Conservation (phyloP, 352 stramenopile genomes). For the Phytophthora podocarpi region DNA sequence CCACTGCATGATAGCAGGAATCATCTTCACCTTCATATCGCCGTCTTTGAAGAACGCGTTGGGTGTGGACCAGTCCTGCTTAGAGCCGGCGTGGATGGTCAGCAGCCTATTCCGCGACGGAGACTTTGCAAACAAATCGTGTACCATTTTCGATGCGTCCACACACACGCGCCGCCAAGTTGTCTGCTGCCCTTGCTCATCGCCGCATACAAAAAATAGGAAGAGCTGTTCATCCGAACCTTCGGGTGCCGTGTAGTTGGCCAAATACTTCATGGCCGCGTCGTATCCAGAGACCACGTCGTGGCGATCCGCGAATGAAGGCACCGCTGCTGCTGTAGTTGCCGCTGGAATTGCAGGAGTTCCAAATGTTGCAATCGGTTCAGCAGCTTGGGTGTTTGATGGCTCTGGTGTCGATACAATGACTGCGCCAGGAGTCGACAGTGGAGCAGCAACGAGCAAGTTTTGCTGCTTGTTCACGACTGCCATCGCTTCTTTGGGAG, state of each 20-base stretch:
- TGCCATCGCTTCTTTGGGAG: not conserved
- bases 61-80: slow-evolving; percentile 56
- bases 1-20: slow-evolving; percentile 75
- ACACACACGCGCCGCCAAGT: slow-evolving; percentile 56
- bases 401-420: not conserved
- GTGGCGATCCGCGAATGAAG: slow-evolving; percentile 46
- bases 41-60: slow-evolving; percentile 69
- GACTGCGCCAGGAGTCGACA: slow-evolving; percentile 15
- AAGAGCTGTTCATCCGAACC: slow-evolving; percentile 56
- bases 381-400: not conserved
- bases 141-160: slow-evolving; percentile 50
- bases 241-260: slow-evolving; percentile 39
- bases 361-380: not conserved
- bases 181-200: slow-evolving; percentile 48
- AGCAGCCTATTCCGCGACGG: slow-evolving; percentile 50
- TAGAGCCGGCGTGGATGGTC: slow-evolving; percentile 62
- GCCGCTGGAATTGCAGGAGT: not conserved
- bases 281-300: slow-evolving; percentile 55
- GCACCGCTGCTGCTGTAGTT: not conserved
- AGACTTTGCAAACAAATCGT: slow-evolving; percentile 64
- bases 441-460: slow-evolving; percentile 2
- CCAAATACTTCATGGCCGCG: slow-evolving; percentile 53
- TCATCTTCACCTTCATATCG: slow-evolving; percentile 67
- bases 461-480: slow-evolving; percentile 11
- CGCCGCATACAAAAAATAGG: slow-evolving; percentile 73